Evolutionary conservation across 352 stramenopile genomes (phyloP).

Genomic region (Phytophthora lateralis): DNA sequence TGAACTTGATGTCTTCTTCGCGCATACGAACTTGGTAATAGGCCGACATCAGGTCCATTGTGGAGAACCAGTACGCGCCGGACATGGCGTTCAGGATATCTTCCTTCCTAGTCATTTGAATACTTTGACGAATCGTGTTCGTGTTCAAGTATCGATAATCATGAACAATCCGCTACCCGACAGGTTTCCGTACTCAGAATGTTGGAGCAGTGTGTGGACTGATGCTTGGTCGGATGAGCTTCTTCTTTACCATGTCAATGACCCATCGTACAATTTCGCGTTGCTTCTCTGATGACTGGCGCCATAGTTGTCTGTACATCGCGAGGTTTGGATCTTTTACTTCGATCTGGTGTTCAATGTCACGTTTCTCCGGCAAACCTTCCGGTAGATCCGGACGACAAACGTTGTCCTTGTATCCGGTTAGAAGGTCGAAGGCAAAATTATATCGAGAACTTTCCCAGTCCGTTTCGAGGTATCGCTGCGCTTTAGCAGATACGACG

Average conservation of each 20-base stretch:
- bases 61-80: slow-evolving; percentile 20
- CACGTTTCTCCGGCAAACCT: slow-evolving; percentile 7
- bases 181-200: slow-evolving; percentile 27
- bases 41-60: slow-evolving; percentile 25
- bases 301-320: slow-evolving; percentile 17
- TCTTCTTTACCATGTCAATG: slow-evolving; percentile 8
- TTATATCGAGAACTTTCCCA: too few species aligned
- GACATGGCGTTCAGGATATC: slow-evolving; percentile 26
- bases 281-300: slow-evolving; percentile 16
- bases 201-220: slow-evolving; percentile 9
- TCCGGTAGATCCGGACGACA: slow-evolving; percentile 13
- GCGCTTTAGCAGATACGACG: too few species aligned
- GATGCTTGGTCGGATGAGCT: slow-evolving; percentile 15
- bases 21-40: slow-evolving; percentile 35
- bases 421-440: too few species aligned
- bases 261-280: slow-evolving; percentile 6
- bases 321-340: slow-evolving; percentile 7
- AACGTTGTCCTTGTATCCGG: slow-evolving; percentile 8
- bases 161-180: slow-evolving; percentile 32
- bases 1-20: slow-evolving; percentile 25
- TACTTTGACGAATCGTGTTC: slow-evolving; percentile 6
- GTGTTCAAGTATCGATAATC: slow-evolving; percentile 19
- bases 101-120: slow-evolving; percentile 27
- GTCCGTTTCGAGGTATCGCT: too few species aligned
- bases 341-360: slow-evolving; percentile 11